Evolutionary conservation across 208 protist genomes (phyloP), one percentile per base, ranked within the genome.

Genomic region (Phytomonas sp.): DNA sequence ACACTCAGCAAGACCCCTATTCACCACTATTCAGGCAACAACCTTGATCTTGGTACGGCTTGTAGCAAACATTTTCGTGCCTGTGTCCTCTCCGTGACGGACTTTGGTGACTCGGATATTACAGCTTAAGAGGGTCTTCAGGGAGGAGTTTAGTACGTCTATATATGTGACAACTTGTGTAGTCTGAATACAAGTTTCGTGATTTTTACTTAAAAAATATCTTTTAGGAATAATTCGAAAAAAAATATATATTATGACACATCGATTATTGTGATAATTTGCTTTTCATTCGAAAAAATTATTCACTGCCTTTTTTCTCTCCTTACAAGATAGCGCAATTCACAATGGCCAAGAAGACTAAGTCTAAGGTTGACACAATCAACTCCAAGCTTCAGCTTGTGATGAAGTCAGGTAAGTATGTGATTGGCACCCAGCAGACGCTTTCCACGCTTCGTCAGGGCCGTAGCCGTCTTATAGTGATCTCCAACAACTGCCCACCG

Each of bases 341-440:
- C 64, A 95, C 75, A 75, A 95, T 96, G 82, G 88, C 81, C 77
- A 97, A 96, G 82, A 96, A 97, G 89, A 81, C 79, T 72, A 99
- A 99, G 89, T 98, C 98, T 86, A 84, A 97, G 74, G 81, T 95
- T 75, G 98, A 99, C 83, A 97, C 85, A 86, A 98, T 99, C 89
- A 99, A 99, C 95, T 83, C 95, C 71, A 98, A 98, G 86, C 95
- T 99, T 40, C 94, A 96, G 76, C 94, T 99, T 70, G 99, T 99
- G 71, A 99, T 99, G 92, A 99, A 99, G 92, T 97, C 84, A 63
- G 99, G 99, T 69, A 99, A 99, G 92, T 99, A 99, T 83, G 88
- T 90, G 64, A 84, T 99, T 23, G 99, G 99, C 68, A 98, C 98
- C 76, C 98, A 99, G 88, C 84, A 91, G 73, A 92, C 98, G 61